These are phyloP conservation scores for Marchantia paleacea DNA, from an alignment of 225 moss, liverwort and hornwort species.

Conservation along the genomic window DNA sequence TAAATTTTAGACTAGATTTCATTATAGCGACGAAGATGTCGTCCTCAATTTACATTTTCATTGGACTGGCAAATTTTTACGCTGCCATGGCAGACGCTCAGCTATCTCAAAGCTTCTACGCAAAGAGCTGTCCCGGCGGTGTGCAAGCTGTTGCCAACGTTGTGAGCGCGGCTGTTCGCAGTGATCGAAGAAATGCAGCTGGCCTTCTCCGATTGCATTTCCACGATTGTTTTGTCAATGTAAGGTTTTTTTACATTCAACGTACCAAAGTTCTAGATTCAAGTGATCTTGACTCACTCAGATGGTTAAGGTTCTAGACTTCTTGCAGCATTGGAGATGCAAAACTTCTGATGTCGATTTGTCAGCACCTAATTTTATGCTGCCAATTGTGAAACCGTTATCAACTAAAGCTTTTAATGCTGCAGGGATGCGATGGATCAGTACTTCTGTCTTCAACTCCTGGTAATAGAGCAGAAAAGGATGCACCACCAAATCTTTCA, in stretches of 20 bases:
- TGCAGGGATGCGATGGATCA: conserved; percentile 44
- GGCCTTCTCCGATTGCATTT: conserved; percentile 8
- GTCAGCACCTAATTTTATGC: no score
- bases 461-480: conserved; percentile 9
- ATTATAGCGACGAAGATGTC: no score
- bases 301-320: no score
- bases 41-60: no score
- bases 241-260: not conserved
- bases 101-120: conserved; percentile 1
- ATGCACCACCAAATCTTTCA: conserved; percentile 30
- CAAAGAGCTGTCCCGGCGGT: not conserved
- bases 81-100: not conserved
- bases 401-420: no score
- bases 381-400: no score
- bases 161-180: not conserved
- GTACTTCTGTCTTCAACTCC: conserved; percentile 21
- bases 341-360: no score
- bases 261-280: no score
- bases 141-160: not conserved
- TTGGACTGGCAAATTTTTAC: no score
- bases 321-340: no score
- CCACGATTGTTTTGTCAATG: conserved; percentile 4
- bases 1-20: no score
- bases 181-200: not conserved
- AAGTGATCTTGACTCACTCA: no score